These are phyloP conservation scores for Spinacia oleracea DNA, from an alignment of 179 eudicot species.

Conservation along the genomic window DNA sequence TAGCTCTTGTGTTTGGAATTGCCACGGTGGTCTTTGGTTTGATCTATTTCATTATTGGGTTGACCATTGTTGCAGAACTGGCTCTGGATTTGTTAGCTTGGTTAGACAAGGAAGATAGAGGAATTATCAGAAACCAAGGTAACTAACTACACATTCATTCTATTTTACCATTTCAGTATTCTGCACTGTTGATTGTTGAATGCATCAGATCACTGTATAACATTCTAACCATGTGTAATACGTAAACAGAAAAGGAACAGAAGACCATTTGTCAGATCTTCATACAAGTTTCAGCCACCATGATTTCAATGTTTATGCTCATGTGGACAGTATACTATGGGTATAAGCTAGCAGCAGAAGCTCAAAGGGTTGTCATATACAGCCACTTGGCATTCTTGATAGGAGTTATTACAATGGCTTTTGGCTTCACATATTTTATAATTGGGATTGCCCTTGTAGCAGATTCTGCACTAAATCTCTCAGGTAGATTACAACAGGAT, in stretches of 20 bases:
- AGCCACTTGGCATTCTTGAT: conserved; percentile 32
- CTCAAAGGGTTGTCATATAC: conserved; percentile 32
- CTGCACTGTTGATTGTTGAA: background rate
- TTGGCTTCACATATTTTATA: conserved; percentile 41
- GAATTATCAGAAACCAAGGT: conserved; percentile 31
- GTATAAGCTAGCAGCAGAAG: conserved; percentile 37
- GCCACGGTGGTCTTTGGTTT: conserved; percentile 37
- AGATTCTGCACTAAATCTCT: conserved; percentile 29
- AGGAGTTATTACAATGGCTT: conserved; percentile 40
- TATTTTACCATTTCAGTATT: background rate
- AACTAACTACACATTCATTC: conserved; percentile 15
- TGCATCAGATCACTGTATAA: background rate
- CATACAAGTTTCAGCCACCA: conserved; percentile 20
- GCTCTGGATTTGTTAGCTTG: conserved; percentile 30
- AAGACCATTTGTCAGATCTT: conserved; percentile 23
- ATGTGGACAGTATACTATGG: conserved; percentile 39
- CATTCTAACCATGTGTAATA: background rate
- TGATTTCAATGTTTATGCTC: conserved; percentile 36
- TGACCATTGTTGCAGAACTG: conserved; percentile 34
- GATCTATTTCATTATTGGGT: conserved; percentile 33
- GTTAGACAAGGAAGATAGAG: conserved; percentile 17
- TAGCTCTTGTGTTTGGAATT: conserved; percentile 34
- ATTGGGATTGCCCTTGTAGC: conserved; percentile 39
- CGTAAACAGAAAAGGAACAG: conserved; percentile 33
- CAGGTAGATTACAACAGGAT: conserved; percentile 25